Base-by-base conservation (phyloP, 768 basidiomycete species). In the Amanita rimosa region DNA sequence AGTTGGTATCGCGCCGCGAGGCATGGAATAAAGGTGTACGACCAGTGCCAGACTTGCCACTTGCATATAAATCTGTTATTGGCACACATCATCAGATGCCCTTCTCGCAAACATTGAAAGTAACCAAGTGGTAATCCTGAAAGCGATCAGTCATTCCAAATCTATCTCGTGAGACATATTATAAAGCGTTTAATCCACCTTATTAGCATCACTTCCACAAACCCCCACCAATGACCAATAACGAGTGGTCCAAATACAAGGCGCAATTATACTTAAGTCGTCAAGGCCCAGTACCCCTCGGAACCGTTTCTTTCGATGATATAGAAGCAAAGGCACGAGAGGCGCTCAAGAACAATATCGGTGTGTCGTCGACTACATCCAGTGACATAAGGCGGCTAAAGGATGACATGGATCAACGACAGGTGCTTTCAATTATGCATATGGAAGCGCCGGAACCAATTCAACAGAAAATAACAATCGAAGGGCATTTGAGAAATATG, bases 391-490 rank as follows among this genome's bases (percentile, higher is more conserved):
- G n/a, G 8, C 8, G 6, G 16, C 27, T 36, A 5, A 44, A 19
- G 14, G 21, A 26, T 35, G 11, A 36, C n/a, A n/a, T n/a, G n/a
- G n/a, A n/a, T n/a, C n/a, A n/a, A n/a, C n/a, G n/a, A n/a, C 37
- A 70, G 86, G 79, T 49, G 64, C 85, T 7, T 93, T 81, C 66
- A 69, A 78, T 65, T 93, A 90, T 57, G 81, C 82, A 2, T 76
- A 75, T 49, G 86, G 85, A 36, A 86, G 78, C 53, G 89, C 90
- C 8, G 91, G 90, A 1, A 74, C 77, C 2, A 69, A 71, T 48
- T 67, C 73, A 24, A 93, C 91, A 1, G 76, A 84, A 59, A 67
- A 60, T 8, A 78, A 76, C 44, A 93, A 94, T 57, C 70, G 69
- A 29, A 71, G 65, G 35, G 81, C 78, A 2, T 72, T 91, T 47